Evolutionary conservation across 495 filamentous ascomycete genomes (phyloP).

Genomic region (Aspergillus cavernicola): DNA sequence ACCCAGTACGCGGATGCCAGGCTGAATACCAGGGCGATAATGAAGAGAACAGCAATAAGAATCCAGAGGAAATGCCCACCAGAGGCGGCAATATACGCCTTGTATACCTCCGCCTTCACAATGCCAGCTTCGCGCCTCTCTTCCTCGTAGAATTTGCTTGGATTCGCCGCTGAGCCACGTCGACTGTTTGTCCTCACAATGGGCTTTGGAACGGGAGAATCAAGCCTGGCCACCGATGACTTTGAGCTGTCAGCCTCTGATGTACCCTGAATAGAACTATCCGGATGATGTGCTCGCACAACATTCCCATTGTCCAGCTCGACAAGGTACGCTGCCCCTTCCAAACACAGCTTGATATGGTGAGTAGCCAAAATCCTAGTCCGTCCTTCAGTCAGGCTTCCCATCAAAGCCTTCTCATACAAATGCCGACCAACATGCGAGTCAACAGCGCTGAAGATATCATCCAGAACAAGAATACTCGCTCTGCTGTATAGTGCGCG

Average conservation of each 20-base stretch:
- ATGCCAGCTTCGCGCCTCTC: conserved; percentile 65
- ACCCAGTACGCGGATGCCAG: conserved; percentile 54
- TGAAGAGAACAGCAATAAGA: conserved; percentile 47
- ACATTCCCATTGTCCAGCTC: conserved; percentile 60
- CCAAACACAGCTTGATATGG: conserved; percentile 68
- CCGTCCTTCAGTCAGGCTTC: conserved; percentile 61
- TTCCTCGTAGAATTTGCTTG: conserved; percentile 71
- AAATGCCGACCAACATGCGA: conserved; percentile 75
- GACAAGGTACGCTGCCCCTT: conserved; percentile 66
- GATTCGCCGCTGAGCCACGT: conserved; percentile 37
- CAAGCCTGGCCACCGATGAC: not conserved
- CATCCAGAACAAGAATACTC: conserved; percentile 74
- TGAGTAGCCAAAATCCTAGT: conserved; percentile 82
- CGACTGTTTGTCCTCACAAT: not conserved
- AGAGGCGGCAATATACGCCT: conserved; percentile 58
- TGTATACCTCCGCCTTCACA: conserved; percentile 60
- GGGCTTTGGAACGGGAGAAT: not conserved
- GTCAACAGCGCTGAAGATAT: conserved; percentile 72
- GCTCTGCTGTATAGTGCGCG: conserved; percentile 77
- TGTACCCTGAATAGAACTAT: conserved; percentile 27
- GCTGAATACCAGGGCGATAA: conserved; percentile 31
- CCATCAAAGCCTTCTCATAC: conserved; percentile 69
- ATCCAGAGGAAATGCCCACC: conserved; percentile 64
- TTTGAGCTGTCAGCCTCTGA: not conserved
- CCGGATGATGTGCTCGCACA: conserved; percentile 26